Evolutionary conservation across 352 stramenopile species (phyloP).

Genomic region (Globisporangium paddicum): DNA sequence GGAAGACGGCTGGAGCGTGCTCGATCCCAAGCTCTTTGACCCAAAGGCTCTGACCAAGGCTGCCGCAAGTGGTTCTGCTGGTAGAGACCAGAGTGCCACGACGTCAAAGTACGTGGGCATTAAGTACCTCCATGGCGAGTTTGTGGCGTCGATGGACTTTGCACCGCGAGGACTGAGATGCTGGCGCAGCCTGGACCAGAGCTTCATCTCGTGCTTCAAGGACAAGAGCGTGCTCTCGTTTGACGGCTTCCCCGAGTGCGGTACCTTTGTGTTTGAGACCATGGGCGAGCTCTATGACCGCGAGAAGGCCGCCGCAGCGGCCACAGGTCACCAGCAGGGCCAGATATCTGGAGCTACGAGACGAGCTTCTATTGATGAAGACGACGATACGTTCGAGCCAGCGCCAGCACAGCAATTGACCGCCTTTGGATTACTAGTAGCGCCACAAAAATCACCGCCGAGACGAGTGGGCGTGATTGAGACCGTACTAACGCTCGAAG

Average conservation of each 20-base stretch:
- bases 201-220: slow-evolving; percentile 17
- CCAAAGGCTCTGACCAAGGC: background rate
- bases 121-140: slow-evolving; percentile 24
- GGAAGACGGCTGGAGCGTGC: slow-evolving; percentile 22
- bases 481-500: slow-evolving; percentile 14
- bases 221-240: slow-evolving; percentile 18
- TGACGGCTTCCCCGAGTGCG: slow-evolving; percentile 22
- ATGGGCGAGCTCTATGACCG: slow-evolving; percentile 22
- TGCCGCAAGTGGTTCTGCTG: background rate
- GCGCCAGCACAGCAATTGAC: no score
- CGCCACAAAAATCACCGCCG: background rate
- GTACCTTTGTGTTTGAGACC: slow-evolving; percentile 22
- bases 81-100: background rate
- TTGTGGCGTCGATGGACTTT: slow-evolving; percentile 19
- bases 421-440: background rate
- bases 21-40: slow-evolving; percentile 15
- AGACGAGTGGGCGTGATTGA: slow-evolving; percentile 7
- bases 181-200: slow-evolving; percentile 18
- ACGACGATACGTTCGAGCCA: background rate
- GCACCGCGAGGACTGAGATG: slow-evolving; percentile 5
- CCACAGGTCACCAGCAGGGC: background rate
- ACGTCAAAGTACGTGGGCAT: slow-evolving; percentile 15
- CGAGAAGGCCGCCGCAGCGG: slow-evolving; percentile 6
- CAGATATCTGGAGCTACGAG: no score
- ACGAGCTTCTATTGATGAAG: background rate